Conservation (phyloP, 345 rosid species). For the Gossypium australe region DNA sequence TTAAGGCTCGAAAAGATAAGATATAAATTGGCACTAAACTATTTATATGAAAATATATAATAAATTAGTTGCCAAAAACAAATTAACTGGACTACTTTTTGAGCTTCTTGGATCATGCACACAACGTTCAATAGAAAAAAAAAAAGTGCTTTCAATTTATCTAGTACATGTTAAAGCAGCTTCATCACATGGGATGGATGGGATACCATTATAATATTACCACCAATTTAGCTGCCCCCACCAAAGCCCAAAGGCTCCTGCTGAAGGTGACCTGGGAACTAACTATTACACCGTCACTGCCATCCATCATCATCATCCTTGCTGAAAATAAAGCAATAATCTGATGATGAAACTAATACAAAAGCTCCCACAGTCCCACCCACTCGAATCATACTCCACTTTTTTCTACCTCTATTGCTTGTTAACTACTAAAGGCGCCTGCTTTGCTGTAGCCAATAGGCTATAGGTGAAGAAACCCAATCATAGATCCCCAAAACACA, state of each 20-base stretch:
- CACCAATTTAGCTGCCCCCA: background rate
- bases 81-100: too few species aligned
- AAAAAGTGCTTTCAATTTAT: too few species aligned
- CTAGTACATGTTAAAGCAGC: too few species aligned
- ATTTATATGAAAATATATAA: too few species aligned
- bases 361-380: background rate
- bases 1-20: too few species aligned
- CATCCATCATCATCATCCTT: background rate
- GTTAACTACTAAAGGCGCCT: background rate
- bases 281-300: background rate
- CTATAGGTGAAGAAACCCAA: background rate
- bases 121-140: too few species aligned
- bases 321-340: background rate
- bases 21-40: too few species aligned
- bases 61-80: too few species aligned
- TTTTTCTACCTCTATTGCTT: background rate
- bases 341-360: background rate
- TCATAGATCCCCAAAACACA: background rate
- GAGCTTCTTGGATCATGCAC: too few species aligned
- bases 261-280: background rate
- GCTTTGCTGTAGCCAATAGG: too few species aligned
- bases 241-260: background rate
- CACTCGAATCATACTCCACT: background rate
- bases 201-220: background rate
- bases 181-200: too few species aligned